A percentile compares a stretch with the other conserved stretches of the same genome.
phyloP scores from a whole-genome alignment of 2,329 filamentous ascomycete genomes.

The Neofusicoccum cordaticola region DNA sequence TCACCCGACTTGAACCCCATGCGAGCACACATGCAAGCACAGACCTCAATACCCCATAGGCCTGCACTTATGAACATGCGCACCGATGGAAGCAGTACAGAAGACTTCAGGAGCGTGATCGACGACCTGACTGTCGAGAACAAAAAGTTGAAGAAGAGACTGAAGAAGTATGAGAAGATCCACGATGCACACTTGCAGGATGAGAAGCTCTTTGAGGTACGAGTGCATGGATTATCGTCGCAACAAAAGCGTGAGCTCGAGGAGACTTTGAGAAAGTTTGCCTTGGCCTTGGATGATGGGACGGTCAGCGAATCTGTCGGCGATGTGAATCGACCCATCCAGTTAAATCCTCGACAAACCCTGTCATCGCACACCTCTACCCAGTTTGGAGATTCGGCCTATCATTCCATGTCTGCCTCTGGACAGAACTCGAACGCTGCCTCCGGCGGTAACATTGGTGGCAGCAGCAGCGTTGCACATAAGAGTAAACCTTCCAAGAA shows the following conservation, averaged over 20 bases:
- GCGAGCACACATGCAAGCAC: conserved; percentile 18
- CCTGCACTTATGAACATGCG: conserved; percentile 38
- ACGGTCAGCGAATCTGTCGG: conserved; percentile 31
- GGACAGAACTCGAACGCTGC: conserved; percentile 41
- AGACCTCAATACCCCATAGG: conserved; percentile 25
- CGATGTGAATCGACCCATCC: conserved; percentile 47
- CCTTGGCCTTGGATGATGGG: conserved; percentile 27
- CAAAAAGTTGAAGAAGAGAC: conserved; percentile 69
- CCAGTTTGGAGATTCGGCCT: conserved; percentile 56
- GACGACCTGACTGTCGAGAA: conserved; percentile 85
- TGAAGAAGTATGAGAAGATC: conserved; percentile 68
- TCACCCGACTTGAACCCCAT: conserved; percentile 35
- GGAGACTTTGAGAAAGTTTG: conserved; percentile 68
- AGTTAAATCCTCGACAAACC: conserved; percentile 44
- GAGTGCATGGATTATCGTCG: conserved; percentile 69
- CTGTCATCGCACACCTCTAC: conserved; percentile 50
- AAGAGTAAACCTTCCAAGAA: not conserved
- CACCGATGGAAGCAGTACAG: conserved; percentile 57
- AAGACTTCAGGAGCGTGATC: conserved; percentile 78
- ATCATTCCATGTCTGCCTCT: conserved; percentile 59
- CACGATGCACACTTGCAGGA: conserved; percentile 65
- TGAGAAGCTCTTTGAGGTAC: conserved; percentile 80
- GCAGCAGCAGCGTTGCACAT: conserved; percentile 20
- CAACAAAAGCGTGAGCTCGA: conserved; percentile 76
- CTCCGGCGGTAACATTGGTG: conserved; percentile 30